Percentiles rank a stretch among this genome's conserved stretches.
phyloP scores from a whole-genome alignment of 2,329 filamentous ascomycete genomes.

The Claviceps maximensis region DNA sequence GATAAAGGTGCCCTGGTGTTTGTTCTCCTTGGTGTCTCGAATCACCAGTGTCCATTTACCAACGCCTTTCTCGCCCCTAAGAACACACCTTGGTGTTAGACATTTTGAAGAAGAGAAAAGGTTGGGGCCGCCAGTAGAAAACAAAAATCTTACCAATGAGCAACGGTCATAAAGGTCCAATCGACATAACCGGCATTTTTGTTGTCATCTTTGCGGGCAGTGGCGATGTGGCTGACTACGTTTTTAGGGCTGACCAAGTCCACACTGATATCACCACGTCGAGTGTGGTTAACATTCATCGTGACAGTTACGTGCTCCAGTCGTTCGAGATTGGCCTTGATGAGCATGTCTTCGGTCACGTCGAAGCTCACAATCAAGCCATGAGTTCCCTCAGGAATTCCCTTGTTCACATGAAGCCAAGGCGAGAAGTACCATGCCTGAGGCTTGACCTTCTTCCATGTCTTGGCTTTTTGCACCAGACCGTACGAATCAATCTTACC shows the following conservation, averaged over 20 bases:
- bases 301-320: slow-evolving; percentile 93
- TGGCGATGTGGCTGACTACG: slow-evolving; percentile 72
- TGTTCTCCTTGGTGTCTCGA: slow-evolving; percentile 71
- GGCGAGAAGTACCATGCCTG: slow-evolving; percentile 92
- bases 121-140: too few relatives aligned
- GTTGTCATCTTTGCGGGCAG: slow-evolving; percentile 56
- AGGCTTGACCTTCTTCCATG: slow-evolving; percentile 79
- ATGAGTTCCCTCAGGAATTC: slow-evolving; percentile 70
- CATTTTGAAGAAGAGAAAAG: neutral
- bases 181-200: slow-evolving; percentile 63
- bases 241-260: slow-evolving; percentile 78
- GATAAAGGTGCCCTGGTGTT: slow-evolving; percentile 61
- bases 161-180: slow-evolving; percentile 99
- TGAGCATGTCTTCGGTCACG: slow-evolving; percentile 68
- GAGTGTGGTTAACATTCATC: slow-evolving; percentile 85
- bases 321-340: slow-evolving; percentile 68
- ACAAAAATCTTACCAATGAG: slow-evolving; percentile 59
- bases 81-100: neutral
- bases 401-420: slow-evolving; percentile 79
- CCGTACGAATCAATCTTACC: slow-evolving; percentile 85
- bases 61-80: slow-evolving; percentile 72
- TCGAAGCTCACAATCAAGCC: slow-evolving; percentile 72
- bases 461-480: slow-evolving; percentile 74
- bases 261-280: slow-evolving; percentile 82
- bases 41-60: slow-evolving; percentile 88